Base-by-base conservation (phyloP, 257 asterid genomes). In the Primulina huaijiensis region DNA sequence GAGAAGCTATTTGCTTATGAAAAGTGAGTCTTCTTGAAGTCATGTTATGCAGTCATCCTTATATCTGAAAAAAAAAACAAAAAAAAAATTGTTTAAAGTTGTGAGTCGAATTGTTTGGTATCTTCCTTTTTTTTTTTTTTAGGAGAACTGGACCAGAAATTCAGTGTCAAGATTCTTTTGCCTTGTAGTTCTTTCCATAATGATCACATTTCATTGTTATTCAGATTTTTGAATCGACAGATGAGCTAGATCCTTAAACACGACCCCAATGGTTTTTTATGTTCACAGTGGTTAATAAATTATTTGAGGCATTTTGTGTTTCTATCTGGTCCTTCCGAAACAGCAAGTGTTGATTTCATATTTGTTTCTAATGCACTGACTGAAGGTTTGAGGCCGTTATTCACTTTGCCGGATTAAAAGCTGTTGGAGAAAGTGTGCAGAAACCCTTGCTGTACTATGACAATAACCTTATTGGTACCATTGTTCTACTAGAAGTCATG, bases 341-440 rank as follows among this genome's bases (percentile, higher is more conserved):
- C 46, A 46, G 38, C 43, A 17, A 29, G 33, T 11, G 8, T 37
- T 72, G 61, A 34, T 20, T 6, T 35, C 35, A 33, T 35, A 34
- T 63, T 64, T 73, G 19, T 20, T 29, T 27, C 40, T 55, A 61
- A 65, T 50, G 12, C 50, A 37, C 56, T 53, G 3, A 10, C 58
- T 65, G 68, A 80, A 88, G 92, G 80, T 88, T 88, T 88, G 85
- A 86, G 69, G 92, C 90, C 8, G 95, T 86, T 37, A 88, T 88
- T 38, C 92, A 88, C 75, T 88, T 88, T 78, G 92, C 95, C 52
- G 95, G 95, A 52, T 60, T 88, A 61, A 88, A 88, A 83, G 95
- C 91, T 3, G 95, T 88, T 6, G 95, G 95, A 57, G 90, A 85
- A 83, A 85, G 91, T 76, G 95, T 82, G 4, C 81, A 80, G 65